Percentiles rank a stretch among this genome's conserved stretches.
Conservation (phyloP, 768 basidiomycete species). For the Pleurotus citrinopileatus region DNA sequence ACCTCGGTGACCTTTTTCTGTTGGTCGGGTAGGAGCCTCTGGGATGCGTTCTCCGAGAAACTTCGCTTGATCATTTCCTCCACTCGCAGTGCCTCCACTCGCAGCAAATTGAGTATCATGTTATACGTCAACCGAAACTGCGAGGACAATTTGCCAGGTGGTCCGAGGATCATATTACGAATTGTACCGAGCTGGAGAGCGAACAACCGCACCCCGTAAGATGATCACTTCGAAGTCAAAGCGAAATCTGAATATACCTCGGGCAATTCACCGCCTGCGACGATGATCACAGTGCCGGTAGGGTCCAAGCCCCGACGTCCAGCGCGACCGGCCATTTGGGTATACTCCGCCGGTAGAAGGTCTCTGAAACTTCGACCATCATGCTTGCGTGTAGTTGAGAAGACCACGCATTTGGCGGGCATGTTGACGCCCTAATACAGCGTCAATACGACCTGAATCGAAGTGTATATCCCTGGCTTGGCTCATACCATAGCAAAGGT, state of each 20-base stretch:
- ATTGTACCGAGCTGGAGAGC: conserved; percentile 81
- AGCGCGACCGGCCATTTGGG: conserved; percentile 98
- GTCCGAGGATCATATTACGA: conserved; percentile 91
- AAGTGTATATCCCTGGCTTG: not conserved
- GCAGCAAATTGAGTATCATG: conserved; percentile 95
- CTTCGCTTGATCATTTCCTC: conserved; percentile 99
- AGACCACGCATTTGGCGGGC: conserved; percentile 97
- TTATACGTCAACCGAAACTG: conserved; percentile 99
- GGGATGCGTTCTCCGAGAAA: conserved; percentile 97
- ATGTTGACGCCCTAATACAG: conserved; percentile 94
- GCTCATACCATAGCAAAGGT: conserved; percentile 93
- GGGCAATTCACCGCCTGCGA: conserved; percentile 79
- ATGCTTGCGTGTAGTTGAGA: conserved; percentile 92
- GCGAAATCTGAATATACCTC: conserved; percentile 52
- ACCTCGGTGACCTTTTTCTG: conserved; percentile 87
- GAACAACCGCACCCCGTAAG: conserved; percentile 1
- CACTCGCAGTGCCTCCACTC: conserved; percentile 92
- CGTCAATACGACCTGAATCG: not conserved
- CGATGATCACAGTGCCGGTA: conserved; percentile 94
- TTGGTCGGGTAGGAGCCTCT: conserved; percentile 88
- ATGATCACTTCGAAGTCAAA: not conserved
- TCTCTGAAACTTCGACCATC: conserved; percentile 92
- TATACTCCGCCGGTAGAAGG: conserved; percentile 89
- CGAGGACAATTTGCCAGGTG: conserved; percentile 86
- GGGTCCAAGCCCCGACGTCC: conserved; percentile 93